Conservation (phyloP, 2,329 filamentous ascomycete species). For the Xylariomycetidae sp. region DNA sequence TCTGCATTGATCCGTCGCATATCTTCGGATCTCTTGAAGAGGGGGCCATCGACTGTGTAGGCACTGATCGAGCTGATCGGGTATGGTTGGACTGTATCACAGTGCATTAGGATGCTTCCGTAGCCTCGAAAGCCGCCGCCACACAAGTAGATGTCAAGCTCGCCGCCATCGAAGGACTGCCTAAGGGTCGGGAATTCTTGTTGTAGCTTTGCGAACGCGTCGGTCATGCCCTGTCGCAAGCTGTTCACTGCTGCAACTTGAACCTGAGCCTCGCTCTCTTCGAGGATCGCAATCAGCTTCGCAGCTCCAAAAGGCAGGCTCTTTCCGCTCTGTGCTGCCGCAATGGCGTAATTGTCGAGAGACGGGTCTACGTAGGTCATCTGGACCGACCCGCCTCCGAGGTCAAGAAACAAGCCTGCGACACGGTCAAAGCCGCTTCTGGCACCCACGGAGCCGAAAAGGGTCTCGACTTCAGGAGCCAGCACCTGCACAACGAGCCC, state of each 20-base stretch:
- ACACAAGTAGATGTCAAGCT: slow-evolving; percentile 72
- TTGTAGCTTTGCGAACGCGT: slow-evolving; percentile 52
- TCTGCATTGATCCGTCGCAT: slow-evolving; percentile 47
- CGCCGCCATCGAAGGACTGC: slow-evolving; percentile 28
- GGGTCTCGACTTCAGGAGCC: slow-evolving; percentile 72
- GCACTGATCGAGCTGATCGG: slow-evolving; percentile 79
- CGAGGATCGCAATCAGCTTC: slow-evolving; percentile 45
- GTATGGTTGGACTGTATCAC: slow-evolving; percentile 67
- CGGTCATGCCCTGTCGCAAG: slow-evolving; percentile 51
- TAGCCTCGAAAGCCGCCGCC: slow-evolving; percentile 89
- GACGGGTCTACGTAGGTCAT: slow-evolving; percentile 57
- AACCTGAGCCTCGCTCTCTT: slow-evolving; percentile 31
- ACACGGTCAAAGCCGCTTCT: slow-evolving; percentile 66
- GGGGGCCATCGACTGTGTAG: slow-evolving; percentile 57
- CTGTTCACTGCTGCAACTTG: slow-evolving; percentile 44
- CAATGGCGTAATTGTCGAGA: slow-evolving; percentile 39
- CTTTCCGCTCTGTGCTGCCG: slow-evolving; percentile 48
- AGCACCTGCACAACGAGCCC: slow-evolving; percentile 68
- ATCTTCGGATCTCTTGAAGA: slow-evolving; percentile 50
- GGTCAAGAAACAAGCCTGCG: slow-evolving; percentile 75
- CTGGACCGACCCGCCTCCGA: slow-evolving; percentile 68
- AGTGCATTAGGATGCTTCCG: slow-evolving; percentile 81
- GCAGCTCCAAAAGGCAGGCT: slow-evolving; percentile 59
- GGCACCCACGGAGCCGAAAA: slow-evolving; percentile 77
- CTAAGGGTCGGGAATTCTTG: slow-evolving; percentile 45